Evolutionary conservation across 139 green algal species (phyloP).

Genomic region (Micractinium conductrix): DNA sequence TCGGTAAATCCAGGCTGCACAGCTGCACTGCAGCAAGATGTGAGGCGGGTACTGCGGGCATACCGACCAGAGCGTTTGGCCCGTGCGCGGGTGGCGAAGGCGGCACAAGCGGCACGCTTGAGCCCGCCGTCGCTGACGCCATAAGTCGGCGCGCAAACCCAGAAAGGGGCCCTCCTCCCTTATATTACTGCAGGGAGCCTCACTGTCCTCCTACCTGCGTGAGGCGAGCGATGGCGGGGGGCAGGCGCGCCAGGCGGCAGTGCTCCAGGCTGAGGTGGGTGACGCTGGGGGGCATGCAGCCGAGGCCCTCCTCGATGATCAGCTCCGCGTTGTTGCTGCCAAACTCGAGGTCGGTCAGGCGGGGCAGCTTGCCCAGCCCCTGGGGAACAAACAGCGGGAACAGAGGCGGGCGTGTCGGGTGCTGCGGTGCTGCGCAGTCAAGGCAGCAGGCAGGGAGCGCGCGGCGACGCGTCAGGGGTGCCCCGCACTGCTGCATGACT

Average conservation of each 20-base stretch:
- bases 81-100: too few species aligned
- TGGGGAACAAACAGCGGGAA: too few species aligned
- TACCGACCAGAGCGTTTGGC: too few species aligned
- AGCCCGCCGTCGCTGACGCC: too few species aligned
- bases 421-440: not conserved
- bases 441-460: not conserved
- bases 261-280: constrained; percentile 24
- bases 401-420: too few species aligned
- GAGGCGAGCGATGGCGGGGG: not conserved
- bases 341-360: constrained; percentile 15
- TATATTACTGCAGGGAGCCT: too few species aligned
- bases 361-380: constrained; percentile 21
- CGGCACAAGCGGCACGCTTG: too few species aligned
- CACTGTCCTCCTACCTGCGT: not conserved
- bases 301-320: not conserved
- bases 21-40: not conserved
- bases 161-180: too few species aligned
- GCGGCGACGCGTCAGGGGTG: too few species aligned
- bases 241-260: constrained; percentile 3
- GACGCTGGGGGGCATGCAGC: not conserved
- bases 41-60: too few species aligned
- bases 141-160: too few species aligned
- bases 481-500: too few species aligned
- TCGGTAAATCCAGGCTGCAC: not conserved
- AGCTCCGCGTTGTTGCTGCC: not conserved